Evolutionary conservation across 1,284 basidiomycete genomes (phyloP).

Genomic region (Sporisorium reilianum): DNA sequence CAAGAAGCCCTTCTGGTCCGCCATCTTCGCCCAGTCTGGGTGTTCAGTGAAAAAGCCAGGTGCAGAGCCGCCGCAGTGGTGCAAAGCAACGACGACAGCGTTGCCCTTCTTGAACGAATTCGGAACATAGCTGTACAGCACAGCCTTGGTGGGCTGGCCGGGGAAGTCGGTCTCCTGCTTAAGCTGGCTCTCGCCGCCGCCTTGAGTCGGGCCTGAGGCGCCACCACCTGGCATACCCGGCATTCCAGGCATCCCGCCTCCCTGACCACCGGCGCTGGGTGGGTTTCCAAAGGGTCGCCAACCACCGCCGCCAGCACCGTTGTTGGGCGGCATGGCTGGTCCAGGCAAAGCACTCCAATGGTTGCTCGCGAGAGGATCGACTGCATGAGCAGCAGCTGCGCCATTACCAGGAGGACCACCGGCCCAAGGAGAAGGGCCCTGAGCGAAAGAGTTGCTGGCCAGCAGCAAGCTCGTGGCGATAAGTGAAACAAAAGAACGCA

Average conservation of each 20-base stretch:
- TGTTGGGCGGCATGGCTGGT: not conserved
- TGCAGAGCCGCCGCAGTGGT: constrained; percentile 31
- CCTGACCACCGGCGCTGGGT: no score
- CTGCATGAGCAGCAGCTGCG: not conserved
- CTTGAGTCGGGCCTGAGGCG: not conserved
- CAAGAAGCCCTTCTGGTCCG: constrained; percentile 37
- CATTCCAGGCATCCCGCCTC: not conserved
- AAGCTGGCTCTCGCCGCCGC: constrained; percentile 4
- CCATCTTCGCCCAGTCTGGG: constrained; percentile 16
- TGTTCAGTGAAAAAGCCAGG: constrained; percentile 22
- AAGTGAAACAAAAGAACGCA: constrained; percentile 1
- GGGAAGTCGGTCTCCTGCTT: constrained; percentile 24
- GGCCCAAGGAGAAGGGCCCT: constrained; percentile 1
- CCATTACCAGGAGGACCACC: not conserved
- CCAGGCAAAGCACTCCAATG: constrained; percentile 2
- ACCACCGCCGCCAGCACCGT: not conserved
- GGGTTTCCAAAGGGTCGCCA: not conserved
- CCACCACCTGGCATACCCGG: not conserved
- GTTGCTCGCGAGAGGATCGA: constrained; percentile 7
- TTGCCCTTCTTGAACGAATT: constrained; percentile 35
- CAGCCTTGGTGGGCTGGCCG: constrained; percentile 13
- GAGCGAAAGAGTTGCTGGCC: constrained; percentile 3
- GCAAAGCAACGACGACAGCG: constrained; percentile 27
- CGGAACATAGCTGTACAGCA: constrained; percentile 34
- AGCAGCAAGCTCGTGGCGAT: constrained; percentile 1